A percentile compares a stretch with the other conserved stretches of the same genome.
These are phyloP conservation scores for Phialocephala sp. DNA, from an alignment of 2,329 filamentous ascomycete genomes.

Conservation along the genomic window DNA sequence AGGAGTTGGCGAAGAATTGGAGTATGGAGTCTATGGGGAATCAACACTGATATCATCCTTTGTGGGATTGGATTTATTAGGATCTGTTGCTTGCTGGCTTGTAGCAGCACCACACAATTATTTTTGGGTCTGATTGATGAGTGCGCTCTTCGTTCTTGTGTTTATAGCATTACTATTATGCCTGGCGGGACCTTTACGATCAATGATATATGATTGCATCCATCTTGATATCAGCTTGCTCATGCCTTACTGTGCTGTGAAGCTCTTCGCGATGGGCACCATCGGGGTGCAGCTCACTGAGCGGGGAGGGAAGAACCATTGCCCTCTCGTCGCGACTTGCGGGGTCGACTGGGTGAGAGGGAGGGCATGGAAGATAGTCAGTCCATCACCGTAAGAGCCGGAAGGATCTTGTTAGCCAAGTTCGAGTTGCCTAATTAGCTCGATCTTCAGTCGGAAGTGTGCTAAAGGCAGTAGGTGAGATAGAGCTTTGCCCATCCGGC, in stretches of 20 bases:
- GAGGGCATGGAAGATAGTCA: neutral
- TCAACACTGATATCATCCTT: neutral
- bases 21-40: slow-evolving; percentile 19
- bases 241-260: neutral
- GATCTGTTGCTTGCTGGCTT: neutral
- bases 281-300: neutral
- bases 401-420: neutral
- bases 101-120: neutral
- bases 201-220: neutral
- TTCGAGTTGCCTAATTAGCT: neutral
- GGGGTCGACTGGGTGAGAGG: neutral
- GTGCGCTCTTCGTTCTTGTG: neutral
- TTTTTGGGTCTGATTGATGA: neutral
- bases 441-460: neutral
- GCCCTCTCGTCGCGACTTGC: neutral
- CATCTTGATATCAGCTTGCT: neutral
- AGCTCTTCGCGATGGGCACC: neutral
- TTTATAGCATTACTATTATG: slow-evolving; percentile 3
- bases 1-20: slow-evolving; percentile 46
- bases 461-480: no score
- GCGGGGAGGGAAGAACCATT: neutral
- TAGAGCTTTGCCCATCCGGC: no score
- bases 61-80: neutral
- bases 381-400: neutral
- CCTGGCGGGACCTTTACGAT: neutral